These are phyloP conservation scores for Biancaea sappan DNA, from an alignment of 306 rosid genomes.

Conservation along the genomic window DNA sequence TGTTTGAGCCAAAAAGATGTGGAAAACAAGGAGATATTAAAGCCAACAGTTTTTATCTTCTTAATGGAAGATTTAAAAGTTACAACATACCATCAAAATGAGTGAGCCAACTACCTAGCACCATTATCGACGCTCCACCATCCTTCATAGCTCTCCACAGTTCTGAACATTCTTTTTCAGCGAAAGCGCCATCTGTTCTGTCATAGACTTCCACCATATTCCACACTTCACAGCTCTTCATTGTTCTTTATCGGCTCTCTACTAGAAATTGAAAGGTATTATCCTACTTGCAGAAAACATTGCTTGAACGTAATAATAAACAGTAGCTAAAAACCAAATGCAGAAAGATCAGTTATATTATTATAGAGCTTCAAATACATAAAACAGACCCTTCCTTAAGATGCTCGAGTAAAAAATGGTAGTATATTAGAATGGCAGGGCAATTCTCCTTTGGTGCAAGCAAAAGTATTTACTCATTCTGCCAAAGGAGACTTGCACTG, in stretches of 20 bases:
- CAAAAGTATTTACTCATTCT: background rate
- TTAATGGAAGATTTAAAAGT: background rate
- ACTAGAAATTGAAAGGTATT: too few relatives aligned
- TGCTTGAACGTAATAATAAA: background rate
- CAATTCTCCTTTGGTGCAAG: slow-evolving; percentile 43
- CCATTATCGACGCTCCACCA: too few relatives aligned
- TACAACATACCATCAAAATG: too few relatives aligned
- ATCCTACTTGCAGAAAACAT: background rate
- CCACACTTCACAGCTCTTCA: too few relatives aligned
- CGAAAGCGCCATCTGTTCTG: too few relatives aligned
- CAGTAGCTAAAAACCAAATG: background rate
- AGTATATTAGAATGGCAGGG: slow-evolving; percentile 37
- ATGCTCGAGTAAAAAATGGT: slow-evolving; percentile 16
- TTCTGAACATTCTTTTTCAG: too few relatives aligned
- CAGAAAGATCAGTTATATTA: background rate
- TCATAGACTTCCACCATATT: too few relatives aligned
- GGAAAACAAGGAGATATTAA: background rate
- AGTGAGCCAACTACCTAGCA: too few relatives aligned
- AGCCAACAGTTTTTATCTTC: background rate
- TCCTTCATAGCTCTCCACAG: too few relatives aligned
- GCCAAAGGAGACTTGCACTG: slow-evolving; percentile 29
- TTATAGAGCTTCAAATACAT: too few relatives aligned
- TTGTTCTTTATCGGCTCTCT: too few relatives aligned
- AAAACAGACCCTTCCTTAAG: background rate
- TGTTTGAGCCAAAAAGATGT: too few relatives aligned